Conservation (phyloP, 2,329 filamentous ascomycete species). For the Neocucurbitaria cava region DNA sequence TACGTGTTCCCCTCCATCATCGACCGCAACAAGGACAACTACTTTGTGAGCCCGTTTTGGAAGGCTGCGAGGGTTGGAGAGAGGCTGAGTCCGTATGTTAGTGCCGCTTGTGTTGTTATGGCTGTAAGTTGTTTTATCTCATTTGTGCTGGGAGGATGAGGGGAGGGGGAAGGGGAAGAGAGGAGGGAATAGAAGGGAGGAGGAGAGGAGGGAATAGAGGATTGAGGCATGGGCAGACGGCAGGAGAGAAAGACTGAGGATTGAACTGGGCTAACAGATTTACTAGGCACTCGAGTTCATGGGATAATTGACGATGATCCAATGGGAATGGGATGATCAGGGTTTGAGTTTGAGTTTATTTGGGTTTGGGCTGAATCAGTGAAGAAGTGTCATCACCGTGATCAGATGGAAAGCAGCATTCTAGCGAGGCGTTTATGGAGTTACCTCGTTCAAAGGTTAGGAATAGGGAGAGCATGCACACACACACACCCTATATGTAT, state of each 20-base stretch:
- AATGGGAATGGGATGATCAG: no score
- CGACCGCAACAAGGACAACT: conserved; percentile 87
- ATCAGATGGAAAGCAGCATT: no score
- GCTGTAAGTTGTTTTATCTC: conserved; percentile 64
- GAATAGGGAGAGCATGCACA: background rate
- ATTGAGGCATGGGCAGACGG: no score
- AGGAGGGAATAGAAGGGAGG: no score
- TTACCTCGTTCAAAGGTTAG: conserved; percentile 1
- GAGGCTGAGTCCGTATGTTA: conserved; percentile 92
- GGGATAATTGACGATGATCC: conserved; percentile 17
- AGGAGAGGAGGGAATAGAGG: no score
- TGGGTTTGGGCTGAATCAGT: no score
- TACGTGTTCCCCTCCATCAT: conserved; percentile 87
- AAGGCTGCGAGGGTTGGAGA: conserved; percentile 94
- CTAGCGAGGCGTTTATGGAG: conserved; percentile 15
- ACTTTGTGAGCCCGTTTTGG: conserved; percentile 88
- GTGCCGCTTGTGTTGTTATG: conserved; percentile 91
- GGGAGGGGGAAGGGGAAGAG: no score
- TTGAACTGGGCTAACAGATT: background rate
- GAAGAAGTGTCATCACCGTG: no score
- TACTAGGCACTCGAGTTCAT: conserved; percentile 37
- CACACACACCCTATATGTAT: no score
- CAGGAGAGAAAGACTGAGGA: no score
- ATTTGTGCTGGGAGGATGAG: background rate
- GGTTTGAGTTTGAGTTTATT: no score